Conservation (phyloP, 2,329 filamentous ascomycete genomes). For the Domatiomyces catenatus region DNA sequence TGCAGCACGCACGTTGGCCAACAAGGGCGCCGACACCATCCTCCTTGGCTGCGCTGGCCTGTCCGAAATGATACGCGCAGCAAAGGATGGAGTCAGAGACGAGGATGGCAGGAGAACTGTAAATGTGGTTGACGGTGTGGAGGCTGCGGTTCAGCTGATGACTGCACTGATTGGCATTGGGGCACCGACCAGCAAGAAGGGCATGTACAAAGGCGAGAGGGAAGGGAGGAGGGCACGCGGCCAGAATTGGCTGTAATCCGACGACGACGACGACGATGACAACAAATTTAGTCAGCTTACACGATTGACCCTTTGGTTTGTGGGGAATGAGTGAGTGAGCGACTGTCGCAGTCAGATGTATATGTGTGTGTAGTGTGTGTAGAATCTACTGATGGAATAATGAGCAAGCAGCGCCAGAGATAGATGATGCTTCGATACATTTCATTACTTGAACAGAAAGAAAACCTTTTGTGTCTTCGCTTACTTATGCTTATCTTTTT, state of each 20-base stretch:
- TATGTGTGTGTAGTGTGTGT: too few species aligned
- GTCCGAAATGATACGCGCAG: constrained; percentile 31
- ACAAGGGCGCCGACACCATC: constrained; percentile 29
- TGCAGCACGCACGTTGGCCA: constrained; percentile 27
- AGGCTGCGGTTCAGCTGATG: constrained; percentile 24
- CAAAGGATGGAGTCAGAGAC: constrained; percentile 32
- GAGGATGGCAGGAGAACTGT: constrained; percentile 22
- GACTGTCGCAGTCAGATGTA: too few species aligned
- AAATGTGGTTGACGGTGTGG: constrained; percentile 38
- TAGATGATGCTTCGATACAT: not conserved
- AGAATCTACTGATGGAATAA: too few species aligned
- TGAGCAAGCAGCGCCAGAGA: too few species aligned
- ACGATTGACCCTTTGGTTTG: too few species aligned
- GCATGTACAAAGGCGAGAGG: constrained; percentile 19
- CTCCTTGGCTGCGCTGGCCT: constrained; percentile 36
- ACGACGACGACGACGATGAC: too few species aligned
- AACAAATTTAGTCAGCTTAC: not conserved
- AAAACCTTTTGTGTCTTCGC: too few species aligned
- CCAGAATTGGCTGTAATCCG: constrained; percentile 17
- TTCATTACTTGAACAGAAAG: too few species aligned
- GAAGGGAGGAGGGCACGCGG: constrained; percentile 17
- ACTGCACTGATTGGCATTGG: constrained; percentile 18
- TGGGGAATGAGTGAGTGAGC: too few species aligned
- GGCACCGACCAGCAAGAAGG: constrained; percentile 20
- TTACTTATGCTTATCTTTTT: too few species aligned